Conservation (phyloP, 805 yeast species). For the Barnettozyma botsteinii region DNA sequence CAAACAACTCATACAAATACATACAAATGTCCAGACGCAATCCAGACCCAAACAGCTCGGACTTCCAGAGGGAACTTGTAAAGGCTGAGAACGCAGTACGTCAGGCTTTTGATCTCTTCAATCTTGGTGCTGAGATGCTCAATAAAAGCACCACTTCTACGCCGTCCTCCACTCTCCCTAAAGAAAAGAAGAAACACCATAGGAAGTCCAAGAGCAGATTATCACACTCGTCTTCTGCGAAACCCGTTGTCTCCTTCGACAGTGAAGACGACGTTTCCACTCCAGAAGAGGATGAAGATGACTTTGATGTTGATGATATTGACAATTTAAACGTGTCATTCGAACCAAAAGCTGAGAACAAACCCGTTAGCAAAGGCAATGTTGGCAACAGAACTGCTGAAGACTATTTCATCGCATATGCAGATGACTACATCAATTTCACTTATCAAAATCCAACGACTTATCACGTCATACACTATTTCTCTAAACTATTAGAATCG, state of each 20-base stretch:
- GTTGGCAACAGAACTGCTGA: conserved; percentile 8
- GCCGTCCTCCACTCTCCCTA: conserved; percentile 1
- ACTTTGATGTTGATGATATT: conserved; percentile 2
- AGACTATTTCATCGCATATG: conserved; percentile 27
- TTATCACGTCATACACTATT: conserved; percentile 58
- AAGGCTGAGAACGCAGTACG: conserved; percentile 21
- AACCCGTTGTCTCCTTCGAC: conserved; percentile 18
- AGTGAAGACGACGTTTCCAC: conserved; percentile 19
- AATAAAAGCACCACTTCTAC: conserved; percentile 6
- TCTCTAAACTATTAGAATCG: conserved; percentile 41
- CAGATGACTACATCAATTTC: conserved; percentile 60
- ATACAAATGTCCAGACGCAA: background rate
- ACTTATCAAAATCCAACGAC: conserved; percentile 70
- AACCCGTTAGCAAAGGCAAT: background rate
- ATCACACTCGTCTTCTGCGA: background rate
- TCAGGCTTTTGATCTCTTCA: conserved; percentile 23
- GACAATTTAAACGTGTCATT: background rate
- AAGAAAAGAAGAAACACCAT: conserved; percentile 4
- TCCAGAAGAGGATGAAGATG: conserved; percentile 20
- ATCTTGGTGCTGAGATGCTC: conserved; percentile 21
- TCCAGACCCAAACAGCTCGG: background rate
- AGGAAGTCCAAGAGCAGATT: background rate
- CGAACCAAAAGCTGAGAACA: background rate
- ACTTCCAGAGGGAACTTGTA: conserved; percentile 7
- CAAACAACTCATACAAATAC: background rate